Percentiles rank a stretch among this genome's conserved stretches.
Conservation (phyloP, 2,329 filamentous ascomycete genomes). For the Chaetomiaceae sp. region DNA sequence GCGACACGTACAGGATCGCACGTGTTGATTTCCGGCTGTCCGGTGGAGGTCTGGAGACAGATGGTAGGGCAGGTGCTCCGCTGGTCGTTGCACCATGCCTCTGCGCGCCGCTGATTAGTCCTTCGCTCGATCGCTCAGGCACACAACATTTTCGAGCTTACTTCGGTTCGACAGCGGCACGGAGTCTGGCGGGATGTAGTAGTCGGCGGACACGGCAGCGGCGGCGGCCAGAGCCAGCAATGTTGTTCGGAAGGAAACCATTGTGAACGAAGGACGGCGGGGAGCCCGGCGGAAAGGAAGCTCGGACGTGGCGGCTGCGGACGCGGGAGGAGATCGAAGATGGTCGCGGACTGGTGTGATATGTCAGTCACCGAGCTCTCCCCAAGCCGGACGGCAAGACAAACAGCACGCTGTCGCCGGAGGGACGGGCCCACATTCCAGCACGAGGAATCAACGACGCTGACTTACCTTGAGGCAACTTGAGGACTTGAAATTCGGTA, state of each 20-base stretch:
- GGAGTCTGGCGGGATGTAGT: conserved; percentile 54
- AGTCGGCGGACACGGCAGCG: conserved; percentile 51
- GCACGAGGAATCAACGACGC: neutral
- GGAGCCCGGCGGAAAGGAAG: neutral
- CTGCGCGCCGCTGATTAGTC: conserved; percentile 30
- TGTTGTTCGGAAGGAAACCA: conserved; percentile 50
- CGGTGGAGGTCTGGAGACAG: conserved; percentile 54
- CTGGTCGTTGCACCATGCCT: conserved; percentile 61
- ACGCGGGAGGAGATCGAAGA: neutral
- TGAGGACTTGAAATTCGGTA: neutral
- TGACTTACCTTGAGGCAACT: conserved; percentile 4
- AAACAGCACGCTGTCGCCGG: conserved; percentile 4
- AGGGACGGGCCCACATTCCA: conserved; percentile 11
- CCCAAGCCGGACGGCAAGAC: neutral
- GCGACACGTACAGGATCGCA: conserved; percentile 61
- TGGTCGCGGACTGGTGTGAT: conserved; percentile 5
- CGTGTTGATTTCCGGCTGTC: conserved; percentile 53
- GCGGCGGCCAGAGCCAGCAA: conserved; percentile 49
- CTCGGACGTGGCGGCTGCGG: neutral
- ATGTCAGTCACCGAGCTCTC: conserved; percentile 5
- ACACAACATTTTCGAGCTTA: conserved; percentile 31
- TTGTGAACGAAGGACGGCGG: conserved; percentile 26
- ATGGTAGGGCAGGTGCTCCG: conserved; percentile 61
- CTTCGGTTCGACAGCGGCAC: conserved; percentile 49
- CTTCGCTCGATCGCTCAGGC: neutral